A percentile compares a stretch with the other conserved stretches of the same genome.
Evolutionary conservation across 2,329 filamentous ascomycete species (phyloP).

Genomic region (Fusarium subglutinans): DNA sequence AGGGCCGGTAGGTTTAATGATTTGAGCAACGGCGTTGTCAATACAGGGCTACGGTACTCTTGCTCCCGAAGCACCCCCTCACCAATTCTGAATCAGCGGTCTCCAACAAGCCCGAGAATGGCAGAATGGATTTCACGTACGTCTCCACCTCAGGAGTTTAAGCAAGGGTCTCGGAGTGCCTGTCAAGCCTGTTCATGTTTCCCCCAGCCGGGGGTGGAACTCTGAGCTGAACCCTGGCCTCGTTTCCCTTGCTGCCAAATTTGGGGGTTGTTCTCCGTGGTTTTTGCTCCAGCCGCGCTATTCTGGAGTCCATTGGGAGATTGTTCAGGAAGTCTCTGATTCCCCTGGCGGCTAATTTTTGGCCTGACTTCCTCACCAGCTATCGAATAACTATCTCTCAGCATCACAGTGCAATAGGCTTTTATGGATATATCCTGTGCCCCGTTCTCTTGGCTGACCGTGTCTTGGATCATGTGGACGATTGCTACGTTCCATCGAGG

Average conservation of each 20-base stretch:
- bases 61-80: neutral
- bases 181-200: neutral
- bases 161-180: conserved; percentile 2
- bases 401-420: neutral
- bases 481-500: conserved; percentile 13
- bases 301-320: neutral
- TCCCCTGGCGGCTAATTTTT: conserved; percentile 16
- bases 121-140: neutral
- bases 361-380: neutral
- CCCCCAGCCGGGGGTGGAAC: neutral
- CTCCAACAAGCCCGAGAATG: neutral
- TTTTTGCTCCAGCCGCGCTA: conserved; percentile 4
- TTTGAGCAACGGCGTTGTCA: neutral
- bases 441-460: conserved; percentile 9
- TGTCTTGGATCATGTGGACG: neutral
- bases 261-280: conserved; percentile 3
- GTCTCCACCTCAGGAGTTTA: neutral
- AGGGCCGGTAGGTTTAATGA: neutral
- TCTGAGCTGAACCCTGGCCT: neutral
- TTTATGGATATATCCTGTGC: conserved; percentile 14
- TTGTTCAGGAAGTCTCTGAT: neutral
- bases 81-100: neutral
- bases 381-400: neutral
- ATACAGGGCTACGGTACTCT: neutral
- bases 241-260: neutral